A percentile compares a stretch with the other conserved stretches of the same genome.
Evolutionary conservation across 2,329 filamentous ascomycete genomes (phyloP).

Genomic region (Alternaria rosae): DNA sequence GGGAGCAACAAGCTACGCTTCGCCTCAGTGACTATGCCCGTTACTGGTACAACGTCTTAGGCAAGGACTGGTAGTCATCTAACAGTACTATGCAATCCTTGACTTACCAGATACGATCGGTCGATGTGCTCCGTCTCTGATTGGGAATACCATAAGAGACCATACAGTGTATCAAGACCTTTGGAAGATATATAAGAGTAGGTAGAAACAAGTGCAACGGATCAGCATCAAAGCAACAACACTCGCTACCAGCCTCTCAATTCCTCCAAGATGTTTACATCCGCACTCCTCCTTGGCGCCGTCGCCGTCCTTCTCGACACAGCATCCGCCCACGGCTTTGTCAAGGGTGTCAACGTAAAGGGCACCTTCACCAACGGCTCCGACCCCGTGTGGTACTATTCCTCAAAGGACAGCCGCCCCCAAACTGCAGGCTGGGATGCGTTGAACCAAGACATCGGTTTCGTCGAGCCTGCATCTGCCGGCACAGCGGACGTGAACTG

Average conservation of each 20-base stretch:
- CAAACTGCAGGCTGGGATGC: conserved; percentile 47
- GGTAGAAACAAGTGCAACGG: not conserved
- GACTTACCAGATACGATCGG: conserved; percentile 1
- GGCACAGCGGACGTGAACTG: conserved; percentile 45
- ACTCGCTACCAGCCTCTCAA: not conserved
- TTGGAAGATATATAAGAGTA: conserved; percentile 11
- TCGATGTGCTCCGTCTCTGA: not conserved
- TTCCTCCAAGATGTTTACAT: conserved; percentile 24
- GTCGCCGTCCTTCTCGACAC: conserved; percentile 30
- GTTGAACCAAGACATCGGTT: conserved; percentile 49
- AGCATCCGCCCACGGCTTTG: conserved; percentile 41
- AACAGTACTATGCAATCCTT: conserved; percentile 6
- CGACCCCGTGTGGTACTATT: conserved; percentile 46
- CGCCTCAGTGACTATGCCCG: conserved; percentile 4
- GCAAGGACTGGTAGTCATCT: conserved; percentile 12
- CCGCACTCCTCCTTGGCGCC: conserved; percentile 27
- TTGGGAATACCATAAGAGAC: not conserved
- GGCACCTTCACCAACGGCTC: conserved; percentile 37
- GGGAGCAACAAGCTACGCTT: conserved; percentile 8
- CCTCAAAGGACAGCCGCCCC: conserved; percentile 28
- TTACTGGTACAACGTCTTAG: conserved; percentile 5
- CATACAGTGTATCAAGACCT: not conserved
- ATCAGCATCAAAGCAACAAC: not conserved
- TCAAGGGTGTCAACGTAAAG: conserved; percentile 33
- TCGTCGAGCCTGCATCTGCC: conserved; percentile 42